Percentiles rank a stretch among this genome's conserved stretches.
Conservation (phyloP, 306 rosid genomes). For the Cajanus cajan region DNA sequence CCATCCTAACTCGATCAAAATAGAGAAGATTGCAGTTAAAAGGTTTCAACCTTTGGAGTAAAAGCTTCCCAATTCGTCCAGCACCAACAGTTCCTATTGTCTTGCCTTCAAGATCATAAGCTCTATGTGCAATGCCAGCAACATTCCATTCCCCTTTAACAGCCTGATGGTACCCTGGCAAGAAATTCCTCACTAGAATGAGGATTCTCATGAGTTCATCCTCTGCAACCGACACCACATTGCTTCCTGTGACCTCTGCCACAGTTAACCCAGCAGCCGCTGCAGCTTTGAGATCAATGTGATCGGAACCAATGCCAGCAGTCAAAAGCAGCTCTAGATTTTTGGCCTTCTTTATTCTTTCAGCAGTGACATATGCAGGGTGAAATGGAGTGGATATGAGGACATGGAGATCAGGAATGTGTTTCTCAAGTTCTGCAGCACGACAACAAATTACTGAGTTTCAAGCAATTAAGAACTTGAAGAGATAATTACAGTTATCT, state of each 20-base stretch:
- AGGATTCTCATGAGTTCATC: conserved; percentile 96
- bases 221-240: conserved; percentile 89
- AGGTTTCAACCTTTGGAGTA: conserved; percentile 89
- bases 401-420: conserved; percentile 81
- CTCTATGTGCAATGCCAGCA: conserved; percentile 84
- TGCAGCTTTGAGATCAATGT: conserved; percentile 86
- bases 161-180: conserved; percentile 83
- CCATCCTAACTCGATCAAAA: conserved; percentile 73
- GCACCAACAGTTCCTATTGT: conserved; percentile 88
- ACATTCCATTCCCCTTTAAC: conserved; percentile 86
- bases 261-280: conserved; percentile 94
- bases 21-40: conserved; percentile 90
- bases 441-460: conserved; percentile 13
- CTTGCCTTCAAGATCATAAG: conserved; percentile 97
- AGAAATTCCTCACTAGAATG: conserved; percentile 77
- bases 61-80: conserved; percentile 83
- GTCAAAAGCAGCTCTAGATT: conserved; percentile 83
- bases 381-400: conserved; percentile 95
- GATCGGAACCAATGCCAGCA: conserved; percentile 95
- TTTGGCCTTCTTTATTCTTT: conserved; percentile 87
- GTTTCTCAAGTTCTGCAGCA: conserved; percentile 83
- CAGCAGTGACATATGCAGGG: conserved; percentile 95
- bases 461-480: neutral
- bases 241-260: conserved; percentile 97
- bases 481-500: neutral